Evolutionary conservation across 352 stramenopile genomes (phyloP), one percentile per base, ranked within the genome.

Genomic region (Phytophthora foliorum): DNA sequence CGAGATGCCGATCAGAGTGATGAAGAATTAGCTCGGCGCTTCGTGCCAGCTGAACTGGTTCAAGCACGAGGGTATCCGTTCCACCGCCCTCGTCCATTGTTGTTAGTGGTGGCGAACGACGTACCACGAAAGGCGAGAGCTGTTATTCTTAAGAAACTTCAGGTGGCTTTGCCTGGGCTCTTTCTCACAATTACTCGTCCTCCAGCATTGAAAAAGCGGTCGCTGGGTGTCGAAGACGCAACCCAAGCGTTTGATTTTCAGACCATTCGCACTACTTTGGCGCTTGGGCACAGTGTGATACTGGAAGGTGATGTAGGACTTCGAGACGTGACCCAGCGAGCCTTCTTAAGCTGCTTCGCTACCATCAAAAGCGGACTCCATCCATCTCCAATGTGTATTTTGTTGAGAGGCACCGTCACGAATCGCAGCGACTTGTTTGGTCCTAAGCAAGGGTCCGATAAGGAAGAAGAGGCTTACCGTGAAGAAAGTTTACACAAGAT

Each of bases 241-340:
- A 17, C 5, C 27, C 29, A 57, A 31, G 21, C 21, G 31, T 84
- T 84, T 34, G 57, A 87, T 45, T 67, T 90, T 29, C 59, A 49
- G 6, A 54, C 72, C 7, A 74, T 91, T 31, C 64, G 69, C 9
- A 32, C 67, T 8, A 71, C 86, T 1, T 62, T 94, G 19, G 57
- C 58, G 1, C 52, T 86, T 4, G 88, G 86, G 11, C 77, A 90
- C 51, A 77, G 72, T 29, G 83, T 94, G n/a, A 78, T 94, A 13
- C 62, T 96, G 6, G 86, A 94, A 71, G 82, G 73, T n/a, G 82
- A 92, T 48, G 57, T 96, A n/a, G 88, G 88, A 7, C 67, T 94
- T 55, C 85, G 74, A 1, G 85, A 92, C 22, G 74, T 83, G 0
- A 66, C 74, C 13, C 86, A 88, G 42, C 78, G 84, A 6, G 59